Evolutionary conservation across 1,284 basidiomycete species (phyloP).

Genomic region (Cystobasidium pallidum): DNA sequence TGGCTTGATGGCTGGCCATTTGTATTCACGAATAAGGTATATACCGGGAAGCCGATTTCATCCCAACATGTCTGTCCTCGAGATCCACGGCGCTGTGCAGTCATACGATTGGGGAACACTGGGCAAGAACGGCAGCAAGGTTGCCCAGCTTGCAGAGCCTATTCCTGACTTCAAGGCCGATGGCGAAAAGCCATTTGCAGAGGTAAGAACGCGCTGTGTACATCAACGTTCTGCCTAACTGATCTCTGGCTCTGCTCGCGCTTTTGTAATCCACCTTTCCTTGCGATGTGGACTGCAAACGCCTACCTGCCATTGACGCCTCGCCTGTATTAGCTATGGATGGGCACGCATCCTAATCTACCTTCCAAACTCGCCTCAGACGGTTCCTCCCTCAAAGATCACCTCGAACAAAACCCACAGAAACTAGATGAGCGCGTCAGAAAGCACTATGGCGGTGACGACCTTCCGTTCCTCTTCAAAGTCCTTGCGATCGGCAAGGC

Average conservation of each 20-base stretch:
- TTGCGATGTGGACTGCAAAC: not conserved
- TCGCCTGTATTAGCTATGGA: conserved; percentile 74
- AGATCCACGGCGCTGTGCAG: conserved; percentile 53
- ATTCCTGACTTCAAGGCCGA: conserved; percentile 63
- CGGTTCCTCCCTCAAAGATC: conserved; percentile 62
- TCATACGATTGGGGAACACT: conserved; percentile 64
- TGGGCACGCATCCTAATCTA: conserved; percentile 92
- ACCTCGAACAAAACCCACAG: conserved; percentile 68
- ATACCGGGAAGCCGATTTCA: too few species aligned
- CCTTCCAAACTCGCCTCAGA: conserved; percentile 70
- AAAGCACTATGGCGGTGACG: conserved; percentile 65
- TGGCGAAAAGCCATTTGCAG: conserved; percentile 66
- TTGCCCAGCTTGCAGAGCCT: conserved; percentile 61
- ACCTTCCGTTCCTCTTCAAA: conserved; percentile 91
- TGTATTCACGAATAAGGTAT: not conserved
- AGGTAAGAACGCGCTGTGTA: conserved; percentile 58
- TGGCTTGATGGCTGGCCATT: not conserved
- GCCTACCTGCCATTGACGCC: conserved; percentile 4
- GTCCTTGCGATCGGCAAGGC: conserved; percentile 92
- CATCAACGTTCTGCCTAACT: not conserved
- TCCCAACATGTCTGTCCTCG: conserved; percentile 40
- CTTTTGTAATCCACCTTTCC: not conserved
- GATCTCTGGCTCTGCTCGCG: not conserved
- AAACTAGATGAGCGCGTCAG: conserved; percentile 68
- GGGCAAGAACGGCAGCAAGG: conserved; percentile 60